Base-by-base conservation (phyloP, 768 basidiomycete species). In the Mrakia gelida region DNA sequence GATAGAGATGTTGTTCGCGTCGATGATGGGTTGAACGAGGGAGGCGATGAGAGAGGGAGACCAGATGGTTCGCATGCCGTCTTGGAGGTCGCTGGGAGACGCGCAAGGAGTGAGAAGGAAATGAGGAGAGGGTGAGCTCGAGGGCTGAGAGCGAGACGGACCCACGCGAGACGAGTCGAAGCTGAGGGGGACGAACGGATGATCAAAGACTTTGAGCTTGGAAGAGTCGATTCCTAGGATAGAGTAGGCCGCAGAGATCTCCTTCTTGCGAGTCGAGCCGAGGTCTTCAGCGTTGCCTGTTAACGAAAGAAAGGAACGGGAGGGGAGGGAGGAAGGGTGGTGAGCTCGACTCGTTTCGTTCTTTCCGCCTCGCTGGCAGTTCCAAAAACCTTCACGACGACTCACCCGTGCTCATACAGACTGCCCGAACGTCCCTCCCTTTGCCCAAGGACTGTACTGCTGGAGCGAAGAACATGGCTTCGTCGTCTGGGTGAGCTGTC, bases 401-500 rank as follows among this genome's bases (percentile, higher is more conserved):
- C 84, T 68, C 34, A 85, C 85, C 94, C 28, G 85, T 86, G 8
- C 93, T 94, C 75, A 97, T 82, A 79, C 92, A 94, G 18, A 95
- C 82, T 0, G 89, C 91, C 80, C 86, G 88, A 0, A 91, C 82
- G 30, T 88, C 84, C 77, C 80, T 81, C 26, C 83, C 81, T n/a
- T 83, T 81, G 1, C 78, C 79, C 2, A 70, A 26, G 5, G 67
- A 34, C 10, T 70, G 38, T 21, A 70, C 38, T 5, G 67, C 67
- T 0, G 67, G 67, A 41, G 67, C 67, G 83, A 98, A 98, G 87
- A 98, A 98, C 88, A 95, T 89, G 83, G 90, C 90, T 85, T 97
- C 95, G 83, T 98, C 95, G 82, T 97, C 95, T 3, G 95, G 95
- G 83, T 98, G 95, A 38, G 95, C 94, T 0, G 95, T 96, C 65